Base-by-base conservation (phyloP, 2,329 filamentous ascomycete species). In the Penicillium sp. region DNA sequence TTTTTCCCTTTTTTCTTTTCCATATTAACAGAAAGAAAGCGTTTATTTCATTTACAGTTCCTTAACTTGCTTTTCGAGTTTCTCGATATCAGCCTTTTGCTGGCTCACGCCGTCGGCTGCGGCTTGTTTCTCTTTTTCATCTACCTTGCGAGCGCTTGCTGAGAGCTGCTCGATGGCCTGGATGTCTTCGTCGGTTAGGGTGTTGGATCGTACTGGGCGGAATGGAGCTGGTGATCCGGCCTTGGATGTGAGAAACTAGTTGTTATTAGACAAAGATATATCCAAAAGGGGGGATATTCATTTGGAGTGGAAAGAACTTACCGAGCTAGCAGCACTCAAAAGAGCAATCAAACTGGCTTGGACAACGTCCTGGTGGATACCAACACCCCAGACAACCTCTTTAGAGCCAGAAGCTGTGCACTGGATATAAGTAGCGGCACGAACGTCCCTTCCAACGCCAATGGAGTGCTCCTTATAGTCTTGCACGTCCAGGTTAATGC, bases 391-490 rank as follows among this genome's bases (percentile, higher is more conserved):
- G 2, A 96, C 88, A 66, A 84, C 88, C 2, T 61, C 57, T 54
- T 82, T 82, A 61, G 81, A 87, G 47, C 83, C 84, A 3, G 82
- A 75, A 20, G 86, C 81, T 26, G 83, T 91, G 74, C 91, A 96
- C 73, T 97, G 90, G 62, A 97, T 96, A 70, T 95, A 97, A 2
- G 92, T 90, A 1, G 91, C 93, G n/a, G 93, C 93, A 78, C 95
- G 95, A 63, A 93, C 90, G 60, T 91, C 84, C 57, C 85, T 83
- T 60, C 90, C 90, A 52, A 81, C 80, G 62, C 91, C 91, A 64
- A 97, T 91, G 26, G 92, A 88, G 75, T 97, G 93, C 74, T 97
- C 94, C 79, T 95, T 96, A 80, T 97, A 97, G 72, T 97, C 91
- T 47, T 87, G 84, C 52, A 97, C 91, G 68, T 97, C 93, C 23